Evolutionary conservation across 768 basidiomycete species (phyloP).

Genomic region (Tubosaeta sp.): DNA sequence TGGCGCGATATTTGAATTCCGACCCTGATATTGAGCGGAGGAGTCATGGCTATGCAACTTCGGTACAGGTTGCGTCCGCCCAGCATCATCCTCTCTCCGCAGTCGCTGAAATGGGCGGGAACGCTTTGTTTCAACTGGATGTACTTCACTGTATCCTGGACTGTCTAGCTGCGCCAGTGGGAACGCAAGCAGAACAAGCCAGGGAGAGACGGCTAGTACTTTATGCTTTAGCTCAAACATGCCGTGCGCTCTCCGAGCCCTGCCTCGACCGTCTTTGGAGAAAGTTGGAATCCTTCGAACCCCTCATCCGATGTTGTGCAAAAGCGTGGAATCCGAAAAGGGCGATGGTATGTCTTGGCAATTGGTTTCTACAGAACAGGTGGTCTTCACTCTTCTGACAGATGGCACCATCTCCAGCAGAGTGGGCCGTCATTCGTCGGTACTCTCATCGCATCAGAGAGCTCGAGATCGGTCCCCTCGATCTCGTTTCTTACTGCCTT

Average conservation of each 20-base stretch:
- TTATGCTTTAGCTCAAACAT: neutral
- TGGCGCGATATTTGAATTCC: no score
- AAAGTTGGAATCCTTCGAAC: neutral
- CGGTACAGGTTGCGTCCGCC: neutral
- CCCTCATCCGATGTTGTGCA: neutral
- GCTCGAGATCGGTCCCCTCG: neutral
- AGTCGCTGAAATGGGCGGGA: neutral
- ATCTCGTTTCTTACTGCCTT: neutral
- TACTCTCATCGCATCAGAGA: conserved; percentile 5
- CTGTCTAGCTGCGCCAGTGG: neutral
- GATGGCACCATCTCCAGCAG: neutral
- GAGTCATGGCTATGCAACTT: no score
- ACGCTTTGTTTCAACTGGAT: neutral
- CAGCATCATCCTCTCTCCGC: neutral
- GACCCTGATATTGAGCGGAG: no score
- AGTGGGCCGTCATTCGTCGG: neutral
- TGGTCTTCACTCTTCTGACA: neutral
- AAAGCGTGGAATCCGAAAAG: neutral
- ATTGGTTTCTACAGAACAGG: neutral
- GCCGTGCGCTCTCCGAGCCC: neutral
- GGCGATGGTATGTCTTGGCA: neutral
- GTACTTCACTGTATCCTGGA: neutral
- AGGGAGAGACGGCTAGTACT: neutral
- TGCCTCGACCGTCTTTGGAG: conserved; percentile 4
- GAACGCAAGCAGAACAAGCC: no score